A percentile compares a stretch with the other conserved stretches of the same genome.
Evolutionary conservation across 1,284 basidiomycete species (phyloP).

Genomic region (Moniliella sp.): DNA sequence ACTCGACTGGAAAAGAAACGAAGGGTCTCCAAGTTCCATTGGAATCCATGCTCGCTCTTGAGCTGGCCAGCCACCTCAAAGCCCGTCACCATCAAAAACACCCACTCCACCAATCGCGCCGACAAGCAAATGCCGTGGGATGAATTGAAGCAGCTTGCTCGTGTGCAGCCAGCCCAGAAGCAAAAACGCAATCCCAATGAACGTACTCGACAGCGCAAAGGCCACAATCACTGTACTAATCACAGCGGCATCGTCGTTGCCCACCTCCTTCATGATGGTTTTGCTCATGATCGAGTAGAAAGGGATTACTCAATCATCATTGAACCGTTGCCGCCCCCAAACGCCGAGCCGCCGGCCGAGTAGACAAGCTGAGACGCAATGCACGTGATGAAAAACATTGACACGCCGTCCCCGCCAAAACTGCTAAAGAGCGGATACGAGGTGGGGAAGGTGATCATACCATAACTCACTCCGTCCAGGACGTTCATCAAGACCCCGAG

Average conservation of each 20-base stretch:
- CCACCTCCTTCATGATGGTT: conserved; percentile 54
- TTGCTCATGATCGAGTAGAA: conserved; percentile 74
- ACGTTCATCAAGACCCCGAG: conserved; percentile 72
- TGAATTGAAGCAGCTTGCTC: conserved; percentile 75
- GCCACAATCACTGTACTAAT: conserved; percentile 75
- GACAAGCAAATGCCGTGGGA: conserved; percentile 63
- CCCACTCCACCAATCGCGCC: conserved; percentile 91
- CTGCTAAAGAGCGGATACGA: conserved; percentile 49
- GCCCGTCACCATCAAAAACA: conserved; percentile 44
- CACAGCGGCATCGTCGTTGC: conserved; percentile 49
- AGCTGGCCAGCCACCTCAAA: conserved; percentile 63
- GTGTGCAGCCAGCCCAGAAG: conserved; percentile 50
- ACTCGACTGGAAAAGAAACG: conserved; percentile 33
- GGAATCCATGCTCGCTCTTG: conserved; percentile 52
- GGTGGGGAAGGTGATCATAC: conserved; percentile 72
- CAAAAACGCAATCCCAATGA: conserved; percentile 46
- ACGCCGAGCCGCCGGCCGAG: conserved; percentile 62
- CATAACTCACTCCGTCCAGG: conserved; percentile 59
- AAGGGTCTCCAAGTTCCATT: conserved; percentile 47
- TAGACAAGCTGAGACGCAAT: conserved; percentile 67
- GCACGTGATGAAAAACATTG: conserved; percentile 43
- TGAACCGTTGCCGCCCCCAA: conserved; percentile 49
- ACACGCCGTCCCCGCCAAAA: conserved; percentile 72
- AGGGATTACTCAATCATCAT: conserved; percentile 37
- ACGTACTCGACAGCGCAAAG: conserved; percentile 66